phyloP scores from a whole-genome alignment of 2,329 filamentous ascomycete species.

The Sporothrix euskadiensis region DNA sequence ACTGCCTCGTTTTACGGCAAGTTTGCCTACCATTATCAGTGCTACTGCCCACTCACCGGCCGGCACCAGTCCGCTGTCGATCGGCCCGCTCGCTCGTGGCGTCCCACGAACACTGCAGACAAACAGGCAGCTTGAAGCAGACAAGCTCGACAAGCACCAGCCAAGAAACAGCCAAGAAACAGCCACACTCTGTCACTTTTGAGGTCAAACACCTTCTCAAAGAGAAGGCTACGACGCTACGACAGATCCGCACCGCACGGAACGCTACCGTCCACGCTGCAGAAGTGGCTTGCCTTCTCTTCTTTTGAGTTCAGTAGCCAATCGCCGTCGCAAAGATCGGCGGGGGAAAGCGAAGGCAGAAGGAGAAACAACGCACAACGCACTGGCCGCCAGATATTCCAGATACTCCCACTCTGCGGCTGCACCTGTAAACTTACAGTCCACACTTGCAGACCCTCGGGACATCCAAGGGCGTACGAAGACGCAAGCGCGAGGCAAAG shows the following conservation, averaged over 20 bases:
- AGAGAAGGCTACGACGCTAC: slow-evolving; percentile 11
- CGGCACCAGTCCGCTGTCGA: slow-evolving; percentile 13
- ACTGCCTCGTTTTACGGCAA: neutral
- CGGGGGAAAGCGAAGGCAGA: neutral
- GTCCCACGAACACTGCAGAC: neutral
- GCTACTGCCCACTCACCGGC: neutral
- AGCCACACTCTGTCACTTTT: neutral
- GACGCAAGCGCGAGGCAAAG: neutral
- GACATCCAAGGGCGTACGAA: neutral
- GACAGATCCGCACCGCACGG: slow-evolving; percentile 5
- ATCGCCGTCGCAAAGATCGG: neutral
- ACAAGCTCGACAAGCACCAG: no score
- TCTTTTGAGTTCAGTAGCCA: neutral
- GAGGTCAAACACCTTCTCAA: neutral
- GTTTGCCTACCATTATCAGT: neutral
- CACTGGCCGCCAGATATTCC: neutral
- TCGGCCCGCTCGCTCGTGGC: slow-evolving; percentile 21
- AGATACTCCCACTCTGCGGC: neutral
- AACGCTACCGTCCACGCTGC: slow-evolving; percentile 5
- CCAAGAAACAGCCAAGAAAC: neutral
- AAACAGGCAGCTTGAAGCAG: no score
- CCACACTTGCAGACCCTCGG: neutral
- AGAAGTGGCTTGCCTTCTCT: neutral
- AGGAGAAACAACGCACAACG: neutral
- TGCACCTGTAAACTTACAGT: neutral